phyloP scores from a whole-genome alignment of 2,329 filamentous ascomycete species.

The Metarhizium rileyi region DNA sequence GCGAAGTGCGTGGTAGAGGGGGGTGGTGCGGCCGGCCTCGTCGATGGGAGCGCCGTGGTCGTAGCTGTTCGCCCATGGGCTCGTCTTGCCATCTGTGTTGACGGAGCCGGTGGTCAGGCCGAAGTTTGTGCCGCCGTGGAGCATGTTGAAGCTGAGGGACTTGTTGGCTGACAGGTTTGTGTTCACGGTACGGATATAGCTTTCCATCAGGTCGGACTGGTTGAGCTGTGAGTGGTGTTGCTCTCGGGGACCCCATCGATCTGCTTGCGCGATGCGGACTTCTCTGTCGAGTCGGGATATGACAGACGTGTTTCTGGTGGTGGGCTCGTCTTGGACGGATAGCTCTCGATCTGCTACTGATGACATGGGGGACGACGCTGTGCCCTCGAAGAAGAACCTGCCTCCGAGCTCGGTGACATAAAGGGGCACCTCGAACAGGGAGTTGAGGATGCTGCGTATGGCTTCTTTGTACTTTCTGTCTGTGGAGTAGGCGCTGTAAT shows the following conservation, averaged over 20 bases:
- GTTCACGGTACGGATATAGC: background rate
- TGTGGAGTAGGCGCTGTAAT: conserved; percentile 28
- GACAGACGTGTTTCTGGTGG: conserved; percentile 28
- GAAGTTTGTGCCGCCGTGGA: conserved; percentile 40
- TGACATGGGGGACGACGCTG: background rate
- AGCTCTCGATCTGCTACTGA: background rate
- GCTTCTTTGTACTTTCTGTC: background rate
- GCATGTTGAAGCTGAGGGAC: conserved; percentile 39
- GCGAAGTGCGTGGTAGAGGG: conserved; percentile 30
- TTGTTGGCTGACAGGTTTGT: conserved; percentile 21
- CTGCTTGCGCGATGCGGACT: conserved; percentile 34
- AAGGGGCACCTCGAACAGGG: conserved; percentile 12
- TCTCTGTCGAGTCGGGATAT: conserved; percentile 37
- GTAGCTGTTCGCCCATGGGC: conserved; percentile 32
- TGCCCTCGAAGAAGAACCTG: background rate
- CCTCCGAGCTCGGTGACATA: conserved; percentile 39
- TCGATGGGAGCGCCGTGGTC: conserved; percentile 38
- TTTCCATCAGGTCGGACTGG: conserved; percentile 14
- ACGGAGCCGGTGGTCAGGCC: conserved; percentile 35
- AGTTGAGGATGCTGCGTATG: background rate
- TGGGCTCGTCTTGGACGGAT: conserved; percentile 23
- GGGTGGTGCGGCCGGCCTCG: conserved; percentile 34
- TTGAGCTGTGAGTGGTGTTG: conserved; percentile 22
- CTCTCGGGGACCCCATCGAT: conserved; percentile 31
- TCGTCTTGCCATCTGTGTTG: conserved; percentile 24